phyloP scores from a whole-genome alignment of 805 yeast genomes.

The Clavispora phyllophila region DNA sequence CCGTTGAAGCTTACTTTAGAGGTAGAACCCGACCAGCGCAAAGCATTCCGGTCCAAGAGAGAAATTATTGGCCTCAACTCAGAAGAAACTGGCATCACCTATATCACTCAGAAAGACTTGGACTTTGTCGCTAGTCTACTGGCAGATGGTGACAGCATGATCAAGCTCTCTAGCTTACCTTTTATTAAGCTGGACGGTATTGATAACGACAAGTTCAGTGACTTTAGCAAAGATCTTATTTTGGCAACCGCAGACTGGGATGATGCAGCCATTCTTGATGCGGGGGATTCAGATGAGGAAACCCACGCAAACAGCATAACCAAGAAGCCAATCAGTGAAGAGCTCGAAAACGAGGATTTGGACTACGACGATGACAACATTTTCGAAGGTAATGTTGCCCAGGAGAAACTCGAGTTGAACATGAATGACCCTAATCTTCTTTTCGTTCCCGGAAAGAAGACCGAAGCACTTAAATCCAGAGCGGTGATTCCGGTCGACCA shows the following conservation, averaged over 20 bases:
- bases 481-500: slow-evolving; percentile 52
- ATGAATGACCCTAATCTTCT: slow-evolving; percentile 83
- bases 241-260: slow-evolving; percentile 79
- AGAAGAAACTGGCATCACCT: slow-evolving; percentile 5
- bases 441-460: slow-evolving; percentile 45
- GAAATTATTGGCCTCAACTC: slow-evolving; percentile 5
- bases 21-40: slow-evolving; percentile 56
- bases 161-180: slow-evolving; percentile 21
- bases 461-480: slow-evolving; percentile 16
- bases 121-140: slow-evolving; percentile 26
- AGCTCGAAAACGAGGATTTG: slow-evolving; percentile 24
- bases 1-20: slow-evolving; percentile 62
- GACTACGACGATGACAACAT: slow-evolving; percentile 63
- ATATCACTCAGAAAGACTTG: slow-evolving; percentile 29
- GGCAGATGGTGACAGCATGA: slow-evolving; percentile 14
- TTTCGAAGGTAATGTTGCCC: slow-evolving; percentile 58
- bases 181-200: slow-evolving; percentile 30
- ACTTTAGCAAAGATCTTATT: slow-evolving; percentile 50
- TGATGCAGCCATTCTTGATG: slow-evolving; percentile 56
- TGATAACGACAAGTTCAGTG: slow-evolving; percentile 34
- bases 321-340: slow-evolving; percentile 4
- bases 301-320: neutral
- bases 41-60: slow-evolving; percentile 39
- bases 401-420: slow-evolving; percentile 53
- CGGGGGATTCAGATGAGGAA: slow-evolving; percentile 24